phyloP scores from a whole-genome alignment of 2,329 filamentous ascomycete genomes.

The Xylaria sp. region DNA sequence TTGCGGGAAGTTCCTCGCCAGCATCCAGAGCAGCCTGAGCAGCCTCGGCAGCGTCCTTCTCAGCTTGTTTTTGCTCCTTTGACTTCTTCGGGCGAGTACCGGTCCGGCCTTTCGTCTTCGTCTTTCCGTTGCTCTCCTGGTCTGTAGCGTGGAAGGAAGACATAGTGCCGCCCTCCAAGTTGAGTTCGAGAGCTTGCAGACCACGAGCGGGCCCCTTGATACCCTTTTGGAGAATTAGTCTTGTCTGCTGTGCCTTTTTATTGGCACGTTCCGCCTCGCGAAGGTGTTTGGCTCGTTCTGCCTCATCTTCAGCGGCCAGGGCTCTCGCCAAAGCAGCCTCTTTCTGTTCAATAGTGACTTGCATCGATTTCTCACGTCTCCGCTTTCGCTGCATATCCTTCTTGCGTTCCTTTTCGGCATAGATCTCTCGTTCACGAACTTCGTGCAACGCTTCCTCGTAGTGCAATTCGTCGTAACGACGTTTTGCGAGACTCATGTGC shows the following conservation, averaged over 20 bases:
- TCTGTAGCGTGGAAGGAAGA: slow-evolving; percentile 82
- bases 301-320: slow-evolving; percentile 80
- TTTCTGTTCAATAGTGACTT: slow-evolving; percentile 90
- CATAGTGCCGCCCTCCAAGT: slow-evolving; percentile 86
- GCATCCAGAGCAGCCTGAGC: slow-evolving; percentile 86
- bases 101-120: slow-evolving; percentile 63
- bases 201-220: slow-evolving; percentile 79
- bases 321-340: slow-evolving; percentile 83
- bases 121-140: slow-evolving; percentile 59
- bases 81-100: slow-evolving; percentile 87
- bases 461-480: slow-evolving; percentile 79
- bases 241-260: slow-evolving; percentile 92
- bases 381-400: slow-evolving; percentile 99
- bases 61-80: slow-evolving; percentile 84
- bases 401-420: slow-evolving; percentile 97
- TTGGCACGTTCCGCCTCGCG: slow-evolving; percentile 89
- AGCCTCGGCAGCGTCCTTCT: slow-evolving; percentile 84
- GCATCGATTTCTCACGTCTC: slow-evolving; percentile 94
- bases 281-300: slow-evolving; percentile 81
- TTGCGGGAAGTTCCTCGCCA: slow-evolving; percentile 74
- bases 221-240: slow-evolving; percentile 85
- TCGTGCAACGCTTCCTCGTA: slow-evolving; percentile 85
- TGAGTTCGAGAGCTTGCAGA: slow-evolving; percentile 77
- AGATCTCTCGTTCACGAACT: slow-evolving; percentile 88
- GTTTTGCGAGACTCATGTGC: slow-evolving; percentile 77